Conservation (phyloP, 2,329 filamentous ascomycete species). For the Camptophora hylomeconis region DNA sequence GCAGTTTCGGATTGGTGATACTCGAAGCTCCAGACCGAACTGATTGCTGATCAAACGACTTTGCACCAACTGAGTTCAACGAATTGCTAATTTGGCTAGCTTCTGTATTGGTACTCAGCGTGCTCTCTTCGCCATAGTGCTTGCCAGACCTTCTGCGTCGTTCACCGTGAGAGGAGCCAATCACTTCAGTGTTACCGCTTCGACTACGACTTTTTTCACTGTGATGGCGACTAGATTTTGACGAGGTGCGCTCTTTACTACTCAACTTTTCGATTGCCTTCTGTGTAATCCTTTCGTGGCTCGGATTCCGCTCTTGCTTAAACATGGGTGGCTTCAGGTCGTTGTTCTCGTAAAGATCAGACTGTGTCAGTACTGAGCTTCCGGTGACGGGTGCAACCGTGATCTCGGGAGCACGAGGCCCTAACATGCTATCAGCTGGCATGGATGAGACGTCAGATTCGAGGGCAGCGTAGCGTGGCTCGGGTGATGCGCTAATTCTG, state of each 20-base stretch:
- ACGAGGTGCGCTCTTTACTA: constrained; percentile 32
- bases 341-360: constrained; percentile 22
- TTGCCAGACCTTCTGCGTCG: constrained; percentile 36
- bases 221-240: constrained; percentile 28
- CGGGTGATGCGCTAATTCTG: constrained; percentile 45
- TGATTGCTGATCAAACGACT: constrained; percentile 45
- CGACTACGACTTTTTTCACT: constrained; percentile 32
- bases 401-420: constrained; percentile 30
- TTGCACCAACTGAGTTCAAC: constrained; percentile 35
- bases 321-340: constrained; percentile 47
- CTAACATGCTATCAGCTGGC: constrained; percentile 59
- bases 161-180: constrained; percentile 23
- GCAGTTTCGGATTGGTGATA: constrained; percentile 80
- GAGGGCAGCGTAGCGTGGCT: constrained; percentile 48
- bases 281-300: constrained; percentile 53
- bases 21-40: constrained; percentile 50
- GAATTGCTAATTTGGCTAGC: constrained; percentile 48
- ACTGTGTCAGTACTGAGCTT: constrained; percentile 3
- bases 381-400: too few relatives aligned
- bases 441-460: constrained; percentile 79
- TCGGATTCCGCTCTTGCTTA: constrained; percentile 49
- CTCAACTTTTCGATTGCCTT: constrained; percentile 56
- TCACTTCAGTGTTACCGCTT: constrained; percentile 30
- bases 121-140: constrained; percentile 39
- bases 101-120: constrained; percentile 40